These are phyloP conservation scores for Triglochin maritima DNA, from an alignment of 106 monocot species.

Conservation along the genomic window DNA sequence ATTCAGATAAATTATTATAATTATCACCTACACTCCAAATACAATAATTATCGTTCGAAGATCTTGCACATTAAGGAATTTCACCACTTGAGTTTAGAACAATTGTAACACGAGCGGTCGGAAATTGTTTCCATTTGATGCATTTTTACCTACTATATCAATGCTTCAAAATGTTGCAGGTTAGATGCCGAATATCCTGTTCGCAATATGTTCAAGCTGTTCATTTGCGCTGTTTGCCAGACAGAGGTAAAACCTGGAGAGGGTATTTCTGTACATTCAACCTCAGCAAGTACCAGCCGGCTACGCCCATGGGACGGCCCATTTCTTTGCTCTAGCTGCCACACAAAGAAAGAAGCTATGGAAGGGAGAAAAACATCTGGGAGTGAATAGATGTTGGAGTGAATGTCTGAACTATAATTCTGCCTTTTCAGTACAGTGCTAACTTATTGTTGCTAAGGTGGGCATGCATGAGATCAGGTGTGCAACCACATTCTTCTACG, in stretches of 20 bases:
- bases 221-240: slow-evolving; percentile 34
- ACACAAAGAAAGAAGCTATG: slow-evolving; percentile 28
- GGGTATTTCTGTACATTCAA: slow-evolving; percentile 21
- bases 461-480: neutral
- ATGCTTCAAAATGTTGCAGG: slow-evolving; percentile 7
- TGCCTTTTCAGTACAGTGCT: no score
- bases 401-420: neutral
- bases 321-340: slow-evolving; percentile 25
- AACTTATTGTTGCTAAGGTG: neutral
- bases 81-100: no score
- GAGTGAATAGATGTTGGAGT: neutral
- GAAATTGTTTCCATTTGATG: neutral
- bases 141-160: neutral
- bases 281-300: slow-evolving; percentile 1
- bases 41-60: no score
- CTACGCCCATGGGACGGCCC: slow-evolving; percentile 26
- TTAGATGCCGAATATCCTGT: slow-evolving; percentile 25
- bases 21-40: no score
- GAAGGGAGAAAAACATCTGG: slow-evolving; percentile 17
- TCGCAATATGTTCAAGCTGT: slow-evolving; percentile 35
- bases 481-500: neutral
- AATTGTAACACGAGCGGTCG: no score
- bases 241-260: slow-evolving; percentile 23
- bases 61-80: no score
- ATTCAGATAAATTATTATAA: no score